Percentiles rank a stretch among this genome's conserved stretches.
Conservation (phyloP, 2,329 filamentous ascomycete genomes). For the Cladosporium phlei region DNA sequence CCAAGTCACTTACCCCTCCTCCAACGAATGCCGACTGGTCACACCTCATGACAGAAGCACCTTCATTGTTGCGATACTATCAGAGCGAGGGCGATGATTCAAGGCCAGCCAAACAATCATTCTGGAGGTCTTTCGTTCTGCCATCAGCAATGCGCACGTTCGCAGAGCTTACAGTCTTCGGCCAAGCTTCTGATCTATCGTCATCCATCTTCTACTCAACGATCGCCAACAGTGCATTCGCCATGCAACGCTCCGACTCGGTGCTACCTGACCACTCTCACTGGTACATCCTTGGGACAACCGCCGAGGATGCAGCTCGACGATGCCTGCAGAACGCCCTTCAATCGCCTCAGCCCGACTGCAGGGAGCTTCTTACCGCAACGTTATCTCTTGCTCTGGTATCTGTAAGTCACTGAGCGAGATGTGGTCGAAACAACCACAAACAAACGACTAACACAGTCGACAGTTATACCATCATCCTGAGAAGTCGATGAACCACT, state of each 20-base stretch:
- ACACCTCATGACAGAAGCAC: background rate
- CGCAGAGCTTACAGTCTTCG: slow-evolving; percentile 4
- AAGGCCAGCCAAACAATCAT: background rate
- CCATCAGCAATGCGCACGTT: slow-evolving; percentile 5
- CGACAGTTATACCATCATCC: background rate
- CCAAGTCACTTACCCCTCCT: background rate
- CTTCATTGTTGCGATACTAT: background rate
- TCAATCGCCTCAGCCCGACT: background rate
- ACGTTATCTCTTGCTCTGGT: background rate
- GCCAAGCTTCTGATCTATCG: background rate
- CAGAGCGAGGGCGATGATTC: background rate
- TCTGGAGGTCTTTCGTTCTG: slow-evolving; percentile 1
- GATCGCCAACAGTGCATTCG: slow-evolving; percentile 1
- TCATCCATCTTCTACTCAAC: slow-evolving; percentile 8
- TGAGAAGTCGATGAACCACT: background rate
- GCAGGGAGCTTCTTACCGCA: background rate
- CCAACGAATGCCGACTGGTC: background rate
- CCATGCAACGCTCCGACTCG: background rate
- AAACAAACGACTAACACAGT: background rate
- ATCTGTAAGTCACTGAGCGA: background rate
- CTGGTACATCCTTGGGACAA: background rate
- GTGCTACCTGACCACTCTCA: background rate
- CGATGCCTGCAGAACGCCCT: background rate
- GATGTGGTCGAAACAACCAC: background rate
- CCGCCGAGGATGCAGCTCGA: background rate